Conservation (phyloP, 2,329 filamentous ascomycete species). For the Calonectria multiphialidica region DNA sequence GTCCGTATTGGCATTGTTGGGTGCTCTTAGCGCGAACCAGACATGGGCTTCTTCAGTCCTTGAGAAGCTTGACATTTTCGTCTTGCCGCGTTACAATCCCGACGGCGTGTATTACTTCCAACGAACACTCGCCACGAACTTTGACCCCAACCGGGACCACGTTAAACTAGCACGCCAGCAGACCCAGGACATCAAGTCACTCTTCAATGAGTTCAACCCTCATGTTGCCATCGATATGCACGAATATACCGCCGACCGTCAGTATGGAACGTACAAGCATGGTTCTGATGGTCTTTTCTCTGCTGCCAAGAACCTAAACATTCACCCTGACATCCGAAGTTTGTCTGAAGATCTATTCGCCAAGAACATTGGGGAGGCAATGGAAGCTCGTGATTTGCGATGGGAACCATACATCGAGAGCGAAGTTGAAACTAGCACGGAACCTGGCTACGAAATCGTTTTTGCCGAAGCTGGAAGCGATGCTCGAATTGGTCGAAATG, state of each 20-base stretch:
- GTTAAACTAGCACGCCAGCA: conserved; percentile 48
- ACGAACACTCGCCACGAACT: conserved; percentile 43
- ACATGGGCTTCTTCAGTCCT: conserved; percentile 46
- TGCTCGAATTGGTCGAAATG: conserved; percentile 46
- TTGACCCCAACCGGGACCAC: conserved; percentile 50
- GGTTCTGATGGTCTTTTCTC: conserved; percentile 47
- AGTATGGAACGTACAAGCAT: conserved; percentile 40
- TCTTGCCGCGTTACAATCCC: conserved; percentile 48
- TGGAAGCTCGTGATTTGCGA: conserved; percentile 43
- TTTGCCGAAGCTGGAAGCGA: conserved; percentile 46
- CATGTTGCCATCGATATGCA: conserved; percentile 50
- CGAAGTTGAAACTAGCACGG: conserved; percentile 26
- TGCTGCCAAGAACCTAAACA: conserved; percentile 50
- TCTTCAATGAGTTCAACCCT: conserved; percentile 43
- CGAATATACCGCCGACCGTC: conserved; percentile 41
- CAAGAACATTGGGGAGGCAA: conserved; percentile 41
- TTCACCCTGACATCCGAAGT: conserved; percentile 44
- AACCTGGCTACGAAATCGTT: conserved; percentile 20
- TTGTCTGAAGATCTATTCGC: conserved; percentile 46
- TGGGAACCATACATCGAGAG: conserved; percentile 45
- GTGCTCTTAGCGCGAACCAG: conserved; percentile 44
- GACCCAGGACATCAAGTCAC: conserved; percentile 45
- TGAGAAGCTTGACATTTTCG: conserved; percentile 43
- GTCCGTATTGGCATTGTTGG: conserved; percentile 45
- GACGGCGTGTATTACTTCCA: conserved; percentile 51